Percentiles rank a stretch among this genome's conserved stretches.
Evolutionary conservation across 768 basidiomycete species (phyloP).

Genomic region (Termitomyces sp.): DNA sequence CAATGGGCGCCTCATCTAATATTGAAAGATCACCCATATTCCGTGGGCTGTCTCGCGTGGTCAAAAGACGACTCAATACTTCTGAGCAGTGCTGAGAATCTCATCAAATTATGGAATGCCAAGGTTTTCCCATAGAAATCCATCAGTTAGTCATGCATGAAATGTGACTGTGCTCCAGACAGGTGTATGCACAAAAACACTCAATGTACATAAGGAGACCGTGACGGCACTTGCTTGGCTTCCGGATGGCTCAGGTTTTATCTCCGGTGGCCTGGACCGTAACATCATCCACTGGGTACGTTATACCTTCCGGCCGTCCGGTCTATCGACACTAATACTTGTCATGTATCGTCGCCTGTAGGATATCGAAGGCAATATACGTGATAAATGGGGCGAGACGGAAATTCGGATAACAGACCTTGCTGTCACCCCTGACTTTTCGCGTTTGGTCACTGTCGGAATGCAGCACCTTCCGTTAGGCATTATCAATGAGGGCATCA

Average conservation of each 20-base stretch:
- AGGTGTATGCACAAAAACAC: constrained; percentile 59
- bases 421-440: constrained; percentile 79
- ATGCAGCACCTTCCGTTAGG: constrained; percentile 25
- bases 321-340: neutral
- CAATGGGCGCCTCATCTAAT: constrained; percentile 54
- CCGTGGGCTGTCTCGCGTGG: constrained; percentile 86
- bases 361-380: constrained; percentile 71
- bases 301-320: neutral
- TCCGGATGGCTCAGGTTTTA: constrained; percentile 83
- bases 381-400: constrained; percentile 61
- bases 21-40: constrained; percentile 71
- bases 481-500: constrained; percentile 16
- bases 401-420: constrained; percentile 84
- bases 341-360: constrained; percentile 25
- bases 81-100: constrained; percentile 75
- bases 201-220: constrained; percentile 72
- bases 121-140: constrained; percentile 47
- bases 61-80: constrained; percentile 84
- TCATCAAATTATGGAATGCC: constrained; percentile 86
- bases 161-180: constrained; percentile 40
- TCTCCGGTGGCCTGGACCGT: constrained; percentile 84
- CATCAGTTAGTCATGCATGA: neutral
- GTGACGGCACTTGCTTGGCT: constrained; percentile 87
- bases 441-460: constrained; percentile 81
- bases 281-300: constrained; percentile 79